These are phyloP conservation scores for Byssochlamys sp. DNA, from an alignment of 2,329 filamentous ascomycete genomes.

Conservation along the genomic window DNA sequence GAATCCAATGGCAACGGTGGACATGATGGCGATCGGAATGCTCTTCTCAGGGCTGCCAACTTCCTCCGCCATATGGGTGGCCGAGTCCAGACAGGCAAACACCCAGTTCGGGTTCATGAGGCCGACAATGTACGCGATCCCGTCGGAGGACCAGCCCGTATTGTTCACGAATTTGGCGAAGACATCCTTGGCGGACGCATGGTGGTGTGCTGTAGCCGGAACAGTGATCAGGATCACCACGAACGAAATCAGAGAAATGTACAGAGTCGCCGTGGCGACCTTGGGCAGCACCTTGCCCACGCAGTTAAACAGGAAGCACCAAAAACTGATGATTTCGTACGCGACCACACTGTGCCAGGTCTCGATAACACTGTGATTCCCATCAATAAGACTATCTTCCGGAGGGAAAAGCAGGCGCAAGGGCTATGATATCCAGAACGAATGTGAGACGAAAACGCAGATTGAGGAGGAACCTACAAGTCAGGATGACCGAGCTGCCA, in stretches of 20 bases:
- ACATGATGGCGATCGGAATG: conserved; percentile 43
- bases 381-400: background rate
- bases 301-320: conserved; percentile 40
- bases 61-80: conserved; percentile 45
- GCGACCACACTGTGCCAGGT: conserved; percentile 31
- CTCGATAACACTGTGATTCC: conserved; percentile 13
- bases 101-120: conserved; percentile 44
- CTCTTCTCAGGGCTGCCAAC: conserved; percentile 38
- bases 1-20: conserved; percentile 42
- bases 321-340: conserved; percentile 36
- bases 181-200: conserved; percentile 41
- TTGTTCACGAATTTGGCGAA: conserved; percentile 46
- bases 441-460: no score
- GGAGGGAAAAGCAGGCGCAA: background rate
- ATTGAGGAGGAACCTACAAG: conserved; percentile 30
- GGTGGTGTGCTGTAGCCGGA: conserved; percentile 34
- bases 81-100: conserved; percentile 43
- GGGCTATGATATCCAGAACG: background rate
- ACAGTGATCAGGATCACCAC: conserved; percentile 41
- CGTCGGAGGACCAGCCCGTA: conserved; percentile 39
- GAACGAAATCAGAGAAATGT: conserved; percentile 38
- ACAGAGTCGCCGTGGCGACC: conserved; percentile 35
- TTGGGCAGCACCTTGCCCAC: conserved; percentile 22
- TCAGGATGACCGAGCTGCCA: conserved; percentile 42
- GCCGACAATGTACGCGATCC: conserved; percentile 44